Percentiles rank a stretch among this genome's conserved stretches.
These are phyloP conservation scores for Moricandia arvensis DNA, from an alignment of 345 rosid genomes.

Conservation along the genomic window DNA sequence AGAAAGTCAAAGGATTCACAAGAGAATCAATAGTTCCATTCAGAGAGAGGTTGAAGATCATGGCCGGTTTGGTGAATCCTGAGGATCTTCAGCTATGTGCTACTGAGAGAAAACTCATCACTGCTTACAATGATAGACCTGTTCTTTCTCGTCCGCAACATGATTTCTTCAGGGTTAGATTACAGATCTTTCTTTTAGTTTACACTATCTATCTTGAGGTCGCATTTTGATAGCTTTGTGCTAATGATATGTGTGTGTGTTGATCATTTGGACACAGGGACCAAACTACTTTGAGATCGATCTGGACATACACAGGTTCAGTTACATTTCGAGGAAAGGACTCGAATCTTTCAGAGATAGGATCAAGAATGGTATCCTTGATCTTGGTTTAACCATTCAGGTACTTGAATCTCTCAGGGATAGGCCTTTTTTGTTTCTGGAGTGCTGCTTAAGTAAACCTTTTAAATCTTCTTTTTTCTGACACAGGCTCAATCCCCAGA, in stretches of 20 bases:
- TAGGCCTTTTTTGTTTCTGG: background rate
- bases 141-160: conserved; percentile 91
- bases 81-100: conserved; percentile 69
- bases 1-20: conserved; percentile 64
- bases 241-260: background rate
- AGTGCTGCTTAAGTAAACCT: conserved; percentile 1
- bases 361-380: conserved; percentile 53
- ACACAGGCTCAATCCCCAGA: conserved; percentile 75
- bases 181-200: background rate
- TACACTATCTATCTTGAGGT: background rate
- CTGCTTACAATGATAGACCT: conserved; percentile 72
- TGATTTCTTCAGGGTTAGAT: conserved; percentile 57
- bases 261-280: conserved; percentile 54
- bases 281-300: conserved; percentile 80
- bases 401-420: conserved; percentile 37
- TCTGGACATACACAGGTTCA: conserved; percentile 77
- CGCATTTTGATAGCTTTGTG: background rate
- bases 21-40: conserved; percentile 61
- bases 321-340: conserved; percentile 86
- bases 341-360: conserved; percentile 76
- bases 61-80: conserved; percentile 70
- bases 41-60: conserved; percentile 75
- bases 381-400: conserved; percentile 85
- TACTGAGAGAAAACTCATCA: conserved; percentile 69
- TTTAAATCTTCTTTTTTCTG: conserved; percentile 3